These are phyloP conservation scores for Sporisorium scitamineum DNA, from an alignment of 1,284 basidiomycete genomes.

Conservation along the genomic window DNA sequence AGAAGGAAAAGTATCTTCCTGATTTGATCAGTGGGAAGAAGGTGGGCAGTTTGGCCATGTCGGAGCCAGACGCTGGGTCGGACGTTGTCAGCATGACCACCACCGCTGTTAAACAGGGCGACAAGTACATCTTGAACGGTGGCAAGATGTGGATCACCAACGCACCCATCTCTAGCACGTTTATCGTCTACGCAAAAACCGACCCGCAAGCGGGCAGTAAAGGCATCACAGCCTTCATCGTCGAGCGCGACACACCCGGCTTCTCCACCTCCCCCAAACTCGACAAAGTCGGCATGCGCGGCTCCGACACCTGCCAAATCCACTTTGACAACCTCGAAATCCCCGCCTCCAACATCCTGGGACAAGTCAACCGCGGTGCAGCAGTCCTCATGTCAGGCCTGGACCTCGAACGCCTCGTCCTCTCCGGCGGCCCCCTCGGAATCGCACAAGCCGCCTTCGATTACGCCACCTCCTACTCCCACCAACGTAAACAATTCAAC, in stretches of 20 bases:
- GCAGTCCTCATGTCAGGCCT: slow-evolving; percentile 92
- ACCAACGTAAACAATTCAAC: slow-evolving; percentile 90
- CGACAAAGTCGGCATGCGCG: slow-evolving; percentile 96
- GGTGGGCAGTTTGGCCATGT: slow-evolving; percentile 93
- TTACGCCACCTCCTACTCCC: slow-evolving; percentile 86
- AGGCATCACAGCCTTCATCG: slow-evolving; percentile 91
- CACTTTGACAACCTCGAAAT: slow-evolving; percentile 92
- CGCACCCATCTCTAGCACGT: slow-evolving; percentile 86
- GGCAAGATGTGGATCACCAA: slow-evolving; percentile 99
- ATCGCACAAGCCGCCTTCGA: slow-evolving; percentile 95
- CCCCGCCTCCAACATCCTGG: slow-evolving; percentile 84
- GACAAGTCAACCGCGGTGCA: slow-evolving; percentile 81
- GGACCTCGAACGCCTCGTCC: slow-evolving; percentile 89
- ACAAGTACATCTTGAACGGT: slow-evolving; percentile 84
- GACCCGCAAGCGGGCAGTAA: slow-evolving; percentile 81
- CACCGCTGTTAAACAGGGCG: slow-evolving; percentile 79
- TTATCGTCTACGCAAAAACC: slow-evolving; percentile 94
- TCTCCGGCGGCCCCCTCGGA: slow-evolving; percentile 84
- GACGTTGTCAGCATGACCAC: slow-evolving; percentile 93
- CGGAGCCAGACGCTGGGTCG: slow-evolving; percentile 87
- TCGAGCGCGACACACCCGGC: slow-evolving; percentile 83
- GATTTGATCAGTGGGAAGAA: slow-evolving; percentile 84
- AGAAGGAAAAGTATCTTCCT: slow-evolving; percentile 88
- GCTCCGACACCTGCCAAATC: slow-evolving; percentile 92
- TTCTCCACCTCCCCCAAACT: slow-evolving; percentile 90